These are phyloP conservation scores for Orbilia ellipsospora DNA, from an alignment of 2,329 filamentous ascomycete species.

Conservation along the genomic window DNA sequence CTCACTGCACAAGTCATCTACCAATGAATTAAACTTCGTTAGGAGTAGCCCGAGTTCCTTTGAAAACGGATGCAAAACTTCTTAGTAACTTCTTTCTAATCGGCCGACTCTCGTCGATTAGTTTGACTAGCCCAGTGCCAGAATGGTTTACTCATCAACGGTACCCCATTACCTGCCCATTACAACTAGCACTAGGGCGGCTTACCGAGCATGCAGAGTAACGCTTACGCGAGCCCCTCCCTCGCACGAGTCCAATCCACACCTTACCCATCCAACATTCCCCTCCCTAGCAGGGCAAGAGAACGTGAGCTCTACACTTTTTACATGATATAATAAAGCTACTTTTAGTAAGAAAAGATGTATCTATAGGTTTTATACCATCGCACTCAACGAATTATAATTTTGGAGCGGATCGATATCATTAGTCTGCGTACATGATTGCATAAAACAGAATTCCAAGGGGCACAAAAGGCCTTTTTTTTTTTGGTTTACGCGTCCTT, in stretches of 20 bases:
- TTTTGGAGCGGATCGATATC: no score
- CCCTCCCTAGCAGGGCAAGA: no score
- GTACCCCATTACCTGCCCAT: neutral
- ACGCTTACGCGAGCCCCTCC: neutral
- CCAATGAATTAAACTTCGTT: constrained; percentile 10
- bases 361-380: no score
- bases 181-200: neutral
- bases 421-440: no score
- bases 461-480: neutral
- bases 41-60: constrained; percentile 16
- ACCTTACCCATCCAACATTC: no score
- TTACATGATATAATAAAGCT: no score
- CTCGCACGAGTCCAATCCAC: neutral
- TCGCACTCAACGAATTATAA: no score
- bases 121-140: constrained; percentile 30
- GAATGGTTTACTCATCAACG: constrained; percentile 38
- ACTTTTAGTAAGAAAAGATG: no score
- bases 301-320: no score
- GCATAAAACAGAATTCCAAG: neutral
- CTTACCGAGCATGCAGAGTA: constrained; percentile 1
- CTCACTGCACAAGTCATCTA: no score
- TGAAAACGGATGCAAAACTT: constrained; percentile 6
- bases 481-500: constrained; percentile 59
- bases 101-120: neutral
- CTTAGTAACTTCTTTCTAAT: constrained; percentile 33